Evolutionary conservation across 352 stramenopile species (phyloP), one percentile per base, ranked within the genome.

Genomic region (Pseudoperonospora humuli): DNA sequence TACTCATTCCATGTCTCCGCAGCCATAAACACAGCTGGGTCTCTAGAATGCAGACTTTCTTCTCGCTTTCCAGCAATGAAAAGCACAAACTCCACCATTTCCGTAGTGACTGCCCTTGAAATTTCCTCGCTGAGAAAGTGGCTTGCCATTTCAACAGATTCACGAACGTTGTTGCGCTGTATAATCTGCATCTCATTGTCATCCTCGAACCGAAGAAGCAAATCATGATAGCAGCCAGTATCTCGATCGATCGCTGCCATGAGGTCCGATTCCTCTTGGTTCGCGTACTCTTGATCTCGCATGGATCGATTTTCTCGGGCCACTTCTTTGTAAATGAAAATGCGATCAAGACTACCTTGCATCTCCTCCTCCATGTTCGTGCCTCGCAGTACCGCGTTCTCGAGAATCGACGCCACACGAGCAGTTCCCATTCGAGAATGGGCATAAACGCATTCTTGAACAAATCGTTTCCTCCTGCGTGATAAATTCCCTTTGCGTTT

Each of bases 271-370:
- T 74, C 57, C 8, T 68, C 49, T 19, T 84, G 76, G 10, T 69
- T 64, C 2, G 50, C 37, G 35, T 92, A 89, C 18, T 66, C 57
- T 42, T 57, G 47, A 23, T 67, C 54, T 6, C 76, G 73, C 35
- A 64, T 57, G 7, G 46, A 39, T 8, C 76, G 61, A 31, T 92
- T 92, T 51, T 84, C 75, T 0, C 46, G 50, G 26, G 63, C 67
- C 39, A 92, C 61, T 17, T 82, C 60, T 36, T 86, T 87, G 69
- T 83, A 92, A 7, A 67, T 34, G 5, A 83, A 25, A 20, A 89
- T 70, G 24, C 69, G 64, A n/a, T 54, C 49, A 31, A 80, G 69
- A 31, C 69, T 60, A 3, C 55, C 37, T 3, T 52, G 47, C 1
- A 75, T 38, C 0, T 66, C 62, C 8, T 55, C 54, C 17, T 92